Conservation (phyloP, 148 eudicot species). For the Rhododendron simsii region DNA sequence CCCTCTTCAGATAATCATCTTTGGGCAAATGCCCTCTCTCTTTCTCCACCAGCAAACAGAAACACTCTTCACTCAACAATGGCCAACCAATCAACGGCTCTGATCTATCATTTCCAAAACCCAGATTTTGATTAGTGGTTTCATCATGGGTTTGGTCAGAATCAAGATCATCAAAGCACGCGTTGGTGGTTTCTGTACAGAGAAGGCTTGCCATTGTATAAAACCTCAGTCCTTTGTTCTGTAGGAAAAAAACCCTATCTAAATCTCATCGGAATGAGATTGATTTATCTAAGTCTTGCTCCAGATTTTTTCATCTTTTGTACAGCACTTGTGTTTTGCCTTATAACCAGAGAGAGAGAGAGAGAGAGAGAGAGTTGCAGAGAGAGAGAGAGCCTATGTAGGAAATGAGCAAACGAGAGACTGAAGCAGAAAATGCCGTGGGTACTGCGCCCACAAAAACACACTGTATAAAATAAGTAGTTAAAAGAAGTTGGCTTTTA, state of each 20-base stretch:
- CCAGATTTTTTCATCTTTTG: neutral
- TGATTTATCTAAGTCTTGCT: neutral
- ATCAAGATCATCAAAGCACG: conserved; percentile 51
- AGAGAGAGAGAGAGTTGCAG: neutral
- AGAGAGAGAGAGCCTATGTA: neutral
- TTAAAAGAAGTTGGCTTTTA: no score
- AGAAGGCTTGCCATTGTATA: conserved; percentile 47
- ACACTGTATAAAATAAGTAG: neutral
- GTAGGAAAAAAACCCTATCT: neutral
- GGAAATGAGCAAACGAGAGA: neutral
- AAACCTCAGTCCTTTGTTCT: conserved; percentile 2
- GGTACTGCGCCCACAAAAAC: neutral
- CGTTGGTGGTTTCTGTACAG: conserved; percentile 43
- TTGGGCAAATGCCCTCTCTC: conserved; percentile 53
- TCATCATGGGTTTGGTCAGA: conserved; percentile 4
- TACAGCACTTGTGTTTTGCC: neutral
- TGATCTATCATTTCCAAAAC: conserved; percentile 22
- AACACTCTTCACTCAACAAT: conserved; percentile 43
- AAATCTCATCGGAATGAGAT: conserved; percentile 22
- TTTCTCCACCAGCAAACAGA: conserved; percentile 46
- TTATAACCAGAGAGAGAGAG: neutral
- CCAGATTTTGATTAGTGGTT: conserved; percentile 15
- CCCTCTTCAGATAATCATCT: conserved; percentile 56
- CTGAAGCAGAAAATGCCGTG: neutral
- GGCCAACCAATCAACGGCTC: conserved; percentile 32